A percentile compares a stretch with the other conserved stretches of the same genome.
Conservation (phyloP, 345 rosid species). For the Acer saccharum region DNA sequence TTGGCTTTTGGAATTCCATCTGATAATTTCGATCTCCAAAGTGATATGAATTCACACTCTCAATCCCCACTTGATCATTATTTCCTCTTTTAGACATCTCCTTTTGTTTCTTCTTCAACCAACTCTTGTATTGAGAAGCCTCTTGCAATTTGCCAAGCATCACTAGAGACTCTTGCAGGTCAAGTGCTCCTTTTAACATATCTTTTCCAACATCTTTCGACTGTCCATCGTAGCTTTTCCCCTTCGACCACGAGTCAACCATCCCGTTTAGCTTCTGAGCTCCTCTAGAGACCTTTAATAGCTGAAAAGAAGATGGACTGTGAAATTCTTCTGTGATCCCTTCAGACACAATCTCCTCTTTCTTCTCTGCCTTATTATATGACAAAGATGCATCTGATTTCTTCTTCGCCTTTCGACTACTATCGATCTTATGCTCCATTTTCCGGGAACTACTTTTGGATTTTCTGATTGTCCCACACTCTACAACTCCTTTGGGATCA, state of each 20-base stretch:
- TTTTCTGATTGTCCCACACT: constrained; percentile 71
- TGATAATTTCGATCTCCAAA: constrained; percentile 32
- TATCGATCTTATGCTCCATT: constrained; percentile 42
- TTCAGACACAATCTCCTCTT: constrained; percentile 28
- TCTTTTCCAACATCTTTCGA: constrained; percentile 69
- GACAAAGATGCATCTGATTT: constrained; percentile 23
- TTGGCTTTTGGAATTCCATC: constrained; percentile 29
- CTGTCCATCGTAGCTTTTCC: constrained; percentile 36
- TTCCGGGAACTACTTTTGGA: constrained; percentile 44
- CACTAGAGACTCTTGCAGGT: constrained; percentile 78
- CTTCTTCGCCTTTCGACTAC: constrained; percentile 27
- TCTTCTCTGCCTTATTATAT: constrained; percentile 30
- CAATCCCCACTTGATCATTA: constrained; percentile 38
- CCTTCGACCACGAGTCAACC: constrained; percentile 67
- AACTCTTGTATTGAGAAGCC: constrained; percentile 50
- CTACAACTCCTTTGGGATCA: constrained; percentile 87
- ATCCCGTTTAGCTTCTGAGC: constrained; percentile 76
- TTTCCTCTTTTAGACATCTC: constrained; percentile 30
- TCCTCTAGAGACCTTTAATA: constrained; percentile 74
- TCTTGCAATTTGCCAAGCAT: constrained; percentile 83
- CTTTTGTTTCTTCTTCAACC: constrained; percentile 50
- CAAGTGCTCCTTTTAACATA: constrained; percentile 81
- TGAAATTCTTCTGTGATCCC: constrained; percentile 26
- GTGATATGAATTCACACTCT: constrained; percentile 36
- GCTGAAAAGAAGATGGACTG: constrained; percentile 59